These are phyloP conservation scores for Kuraishia capsulata DNA, from an alignment of 805 yeast genomes.

Conservation along the genomic window DNA sequence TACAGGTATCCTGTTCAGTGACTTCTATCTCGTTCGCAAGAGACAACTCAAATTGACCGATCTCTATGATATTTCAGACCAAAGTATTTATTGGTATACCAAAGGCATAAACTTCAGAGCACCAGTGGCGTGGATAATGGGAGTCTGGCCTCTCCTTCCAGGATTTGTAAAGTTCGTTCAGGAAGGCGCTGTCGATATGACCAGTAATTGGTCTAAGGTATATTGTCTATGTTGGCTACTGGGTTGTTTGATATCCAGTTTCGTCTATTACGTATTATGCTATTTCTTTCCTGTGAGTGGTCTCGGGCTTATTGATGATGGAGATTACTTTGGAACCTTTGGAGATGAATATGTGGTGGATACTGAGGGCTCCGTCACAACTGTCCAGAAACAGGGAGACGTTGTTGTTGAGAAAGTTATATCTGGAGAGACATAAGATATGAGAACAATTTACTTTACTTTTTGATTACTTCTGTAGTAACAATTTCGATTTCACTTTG, in stretches of 20 bases:
- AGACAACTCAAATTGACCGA: slow-evolving; percentile 29
- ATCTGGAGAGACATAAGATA: no score
- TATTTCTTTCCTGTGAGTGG: slow-evolving; percentile 25
- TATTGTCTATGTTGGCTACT: slow-evolving; percentile 31
- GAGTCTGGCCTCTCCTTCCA: slow-evolving; percentile 39
- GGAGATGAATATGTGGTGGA: not conserved
- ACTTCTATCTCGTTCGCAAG: slow-evolving; percentile 28
- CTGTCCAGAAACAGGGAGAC: no score
- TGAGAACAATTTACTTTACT: no score
- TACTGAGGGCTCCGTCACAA: no score
- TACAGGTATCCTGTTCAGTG: slow-evolving; percentile 26
- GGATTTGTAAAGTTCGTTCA: slow-evolving; percentile 28
- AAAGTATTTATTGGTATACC: slow-evolving; percentile 26
- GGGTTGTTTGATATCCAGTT: slow-evolving; percentile 28
- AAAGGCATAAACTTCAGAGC: slow-evolving; percentile 35
- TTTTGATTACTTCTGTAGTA: no score
- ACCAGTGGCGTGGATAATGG: slow-evolving; percentile 24
- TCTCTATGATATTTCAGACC: slow-evolving; percentile 21
- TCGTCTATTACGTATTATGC: slow-evolving; percentile 24
- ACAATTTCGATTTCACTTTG: no score
- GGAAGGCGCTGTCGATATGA: slow-evolving; percentile 2
- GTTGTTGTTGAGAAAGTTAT: no score
- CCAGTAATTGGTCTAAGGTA: not conserved
- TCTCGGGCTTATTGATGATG: slow-evolving; percentile 22
- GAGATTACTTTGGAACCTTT: slow-evolving; percentile 20